Conservation (phyloP, 2,329 filamentous ascomycete species). For the Scortechinia acanthostroma region DNA sequence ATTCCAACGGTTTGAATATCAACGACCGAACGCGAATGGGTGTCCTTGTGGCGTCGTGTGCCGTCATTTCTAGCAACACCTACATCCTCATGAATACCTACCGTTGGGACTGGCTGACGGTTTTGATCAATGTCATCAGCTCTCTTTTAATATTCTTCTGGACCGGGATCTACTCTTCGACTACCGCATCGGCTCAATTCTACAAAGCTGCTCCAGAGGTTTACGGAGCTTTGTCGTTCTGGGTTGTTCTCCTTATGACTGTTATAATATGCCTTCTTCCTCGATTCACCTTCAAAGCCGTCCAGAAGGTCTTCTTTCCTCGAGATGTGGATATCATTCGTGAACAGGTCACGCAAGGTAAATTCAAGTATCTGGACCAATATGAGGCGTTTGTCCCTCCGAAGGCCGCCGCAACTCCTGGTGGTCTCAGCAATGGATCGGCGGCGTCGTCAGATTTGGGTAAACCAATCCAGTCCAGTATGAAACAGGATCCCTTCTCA, state of each 20-base stretch:
- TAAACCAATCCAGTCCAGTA: background rate
- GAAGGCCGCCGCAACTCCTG: background rate
- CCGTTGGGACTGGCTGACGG: constrained; percentile 94
- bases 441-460: background rate
- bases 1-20: constrained; percentile 67
- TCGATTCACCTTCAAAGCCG: constrained; percentile 75
- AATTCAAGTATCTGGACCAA: constrained; percentile 70
- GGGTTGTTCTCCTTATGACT: constrained; percentile 74
- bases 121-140: constrained; percentile 75
- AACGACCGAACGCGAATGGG: constrained; percentile 79
- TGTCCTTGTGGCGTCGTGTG: constrained; percentile 76
- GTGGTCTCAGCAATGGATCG: background rate
- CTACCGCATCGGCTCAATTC: constrained; percentile 43
- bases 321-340: constrained; percentile 92
- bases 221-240: constrained; percentile 77
- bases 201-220: constrained; percentile 74
- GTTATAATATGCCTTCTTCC: constrained; percentile 79
- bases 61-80: constrained; percentile 81
- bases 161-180: constrained; percentile 75
- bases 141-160: constrained; percentile 87
- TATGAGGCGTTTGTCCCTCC: constrained; percentile 10
- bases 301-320: constrained; percentile 91
- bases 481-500: constrained; percentile 2
- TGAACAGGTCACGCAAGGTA: constrained; percentile 78
- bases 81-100: constrained; percentile 97